Conservation (phyloP, 208 protist genomes). For the Wallacemonas rigidus region DNA sequence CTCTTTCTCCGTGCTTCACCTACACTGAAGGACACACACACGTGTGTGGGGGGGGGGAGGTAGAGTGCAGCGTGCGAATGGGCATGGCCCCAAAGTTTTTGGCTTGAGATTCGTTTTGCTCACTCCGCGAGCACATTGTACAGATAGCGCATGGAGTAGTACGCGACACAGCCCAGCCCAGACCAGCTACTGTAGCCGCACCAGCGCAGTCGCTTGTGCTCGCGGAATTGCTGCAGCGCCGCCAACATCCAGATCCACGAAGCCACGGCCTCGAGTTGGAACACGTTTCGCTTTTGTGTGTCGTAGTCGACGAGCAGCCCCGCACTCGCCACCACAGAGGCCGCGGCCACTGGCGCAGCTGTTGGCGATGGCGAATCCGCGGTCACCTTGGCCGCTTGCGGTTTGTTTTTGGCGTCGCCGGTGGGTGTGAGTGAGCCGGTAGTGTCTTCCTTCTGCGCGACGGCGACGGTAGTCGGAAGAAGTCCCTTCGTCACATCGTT, state of each 20-base stretch:
- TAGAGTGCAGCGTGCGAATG: conserved; percentile 4
- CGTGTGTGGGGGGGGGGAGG: too few relatives aligned
- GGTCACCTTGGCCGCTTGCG: neutral
- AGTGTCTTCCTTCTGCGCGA: neutral
- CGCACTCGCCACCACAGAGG: conserved; percentile 4
- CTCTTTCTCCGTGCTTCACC: too few relatives aligned
- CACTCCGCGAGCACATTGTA: conserved; percentile 49
- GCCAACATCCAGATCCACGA: conserved; percentile 86
- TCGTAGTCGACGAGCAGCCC: conserved; percentile 11
- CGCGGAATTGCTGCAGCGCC: conserved; percentile 78
- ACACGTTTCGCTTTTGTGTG: conserved; percentile 46
- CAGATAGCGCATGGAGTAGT: conserved; percentile 72
- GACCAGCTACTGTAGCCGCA: conserved; percentile 86
- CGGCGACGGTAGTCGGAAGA: neutral
- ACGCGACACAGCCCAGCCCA: conserved; percentile 52
- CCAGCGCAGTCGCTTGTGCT: conserved; percentile 71
- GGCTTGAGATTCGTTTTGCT: neutral
- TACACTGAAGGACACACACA: too few relatives aligned
- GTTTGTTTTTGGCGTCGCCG: neutral
- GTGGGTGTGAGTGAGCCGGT: neutral
- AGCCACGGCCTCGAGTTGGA: conserved; percentile 58
- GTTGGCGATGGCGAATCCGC: neutral
- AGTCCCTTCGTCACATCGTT: conserved; percentile 21
- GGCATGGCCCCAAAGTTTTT: too few relatives aligned
- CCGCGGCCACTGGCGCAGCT: neutral